phyloP scores from a whole-genome alignment of 169 alveolate genomes.

The Cryptosporidium andersoni region DNA sequence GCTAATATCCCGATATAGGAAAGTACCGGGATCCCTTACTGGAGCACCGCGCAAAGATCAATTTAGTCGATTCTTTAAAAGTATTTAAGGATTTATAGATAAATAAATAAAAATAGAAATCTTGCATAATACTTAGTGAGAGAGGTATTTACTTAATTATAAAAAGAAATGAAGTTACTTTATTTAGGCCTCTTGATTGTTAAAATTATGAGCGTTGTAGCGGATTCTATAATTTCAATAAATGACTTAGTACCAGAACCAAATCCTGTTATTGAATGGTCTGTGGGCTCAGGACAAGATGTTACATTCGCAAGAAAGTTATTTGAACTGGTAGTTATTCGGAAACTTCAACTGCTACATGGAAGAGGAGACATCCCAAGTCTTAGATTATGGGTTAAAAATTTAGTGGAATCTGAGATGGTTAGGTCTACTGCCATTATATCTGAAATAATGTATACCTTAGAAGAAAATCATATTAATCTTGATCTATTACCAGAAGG shows the following conservation, averaged over 20 bases:
- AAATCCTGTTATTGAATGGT: constrained; percentile 54
- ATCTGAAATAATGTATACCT: constrained; percentile 5
- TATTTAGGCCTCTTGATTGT: no score
- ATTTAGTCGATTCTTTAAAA: no score
- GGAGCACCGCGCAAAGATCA: no score
- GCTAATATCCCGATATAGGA: no score
- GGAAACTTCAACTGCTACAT: constrained; percentile 18
- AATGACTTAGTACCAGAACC: constrained; percentile 42
- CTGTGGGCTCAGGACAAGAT: constrained; percentile 31
- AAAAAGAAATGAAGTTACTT: no score
- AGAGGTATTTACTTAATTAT: no score
- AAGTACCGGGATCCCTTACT: no score
- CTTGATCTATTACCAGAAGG: constrained; percentile 46
- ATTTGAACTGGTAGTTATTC: constrained; percentile 57
- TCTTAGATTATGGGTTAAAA: constrained; percentile 41
- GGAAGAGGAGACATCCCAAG: constrained; percentile 63
- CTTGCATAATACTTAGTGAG: no score
- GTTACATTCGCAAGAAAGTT: constrained; percentile 66
- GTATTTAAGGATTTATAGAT: no score
- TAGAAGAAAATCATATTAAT: constrained; percentile 26
- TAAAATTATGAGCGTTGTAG: no score
- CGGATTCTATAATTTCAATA: not conserved
- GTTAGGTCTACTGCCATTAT: constrained; percentile 49
- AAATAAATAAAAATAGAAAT: no score
- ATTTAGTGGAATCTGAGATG: constrained; percentile 44